Evolutionary conservation across 176 grass and related monocot species (phyloP).

Genomic region (Tillandsia fasciculata): DNA sequence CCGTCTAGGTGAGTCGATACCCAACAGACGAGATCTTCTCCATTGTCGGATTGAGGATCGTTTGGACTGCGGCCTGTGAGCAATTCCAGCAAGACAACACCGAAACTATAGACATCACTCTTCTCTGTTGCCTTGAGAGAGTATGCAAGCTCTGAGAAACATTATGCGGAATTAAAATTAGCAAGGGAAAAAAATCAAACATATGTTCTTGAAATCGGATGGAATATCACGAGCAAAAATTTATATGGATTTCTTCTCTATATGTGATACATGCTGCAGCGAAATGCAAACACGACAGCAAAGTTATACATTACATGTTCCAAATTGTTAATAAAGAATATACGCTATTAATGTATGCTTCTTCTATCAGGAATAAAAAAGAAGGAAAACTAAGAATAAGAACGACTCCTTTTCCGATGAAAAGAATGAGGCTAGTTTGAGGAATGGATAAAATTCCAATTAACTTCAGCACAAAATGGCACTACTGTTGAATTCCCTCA

Average conservation of each 20-base stretch:
- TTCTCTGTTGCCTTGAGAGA: slow-evolving; percentile 46
- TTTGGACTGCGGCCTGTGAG: slow-evolving; percentile 43
- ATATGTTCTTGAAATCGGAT: neutral
- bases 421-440: neutral
- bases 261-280: neutral
- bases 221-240: neutral
- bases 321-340: neutral
- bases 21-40: slow-evolving; percentile 42
- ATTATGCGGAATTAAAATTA: neutral
- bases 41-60: slow-evolving; percentile 29
- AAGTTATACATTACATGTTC: neutral
- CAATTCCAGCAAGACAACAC: slow-evolving; percentile 51
- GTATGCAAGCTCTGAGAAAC: slow-evolving; percentile 50
- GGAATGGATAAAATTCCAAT: too few species aligned
- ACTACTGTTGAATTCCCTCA: neutral
- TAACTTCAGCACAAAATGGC: neutral
- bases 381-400: too few species aligned
- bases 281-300: too few species aligned
- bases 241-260: neutral
- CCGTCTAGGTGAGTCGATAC: slow-evolving; percentile 20
- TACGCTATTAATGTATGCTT: too few species aligned
- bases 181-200: too few species aligned
- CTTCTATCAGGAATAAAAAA: too few species aligned
- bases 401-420: neutral
- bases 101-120: slow-evolving; percentile 50